These are phyloP conservation scores for Nannochloropsis oceanica DNA, from an alignment of 108 stramenopile species.

Conservation along the genomic window DNA sequence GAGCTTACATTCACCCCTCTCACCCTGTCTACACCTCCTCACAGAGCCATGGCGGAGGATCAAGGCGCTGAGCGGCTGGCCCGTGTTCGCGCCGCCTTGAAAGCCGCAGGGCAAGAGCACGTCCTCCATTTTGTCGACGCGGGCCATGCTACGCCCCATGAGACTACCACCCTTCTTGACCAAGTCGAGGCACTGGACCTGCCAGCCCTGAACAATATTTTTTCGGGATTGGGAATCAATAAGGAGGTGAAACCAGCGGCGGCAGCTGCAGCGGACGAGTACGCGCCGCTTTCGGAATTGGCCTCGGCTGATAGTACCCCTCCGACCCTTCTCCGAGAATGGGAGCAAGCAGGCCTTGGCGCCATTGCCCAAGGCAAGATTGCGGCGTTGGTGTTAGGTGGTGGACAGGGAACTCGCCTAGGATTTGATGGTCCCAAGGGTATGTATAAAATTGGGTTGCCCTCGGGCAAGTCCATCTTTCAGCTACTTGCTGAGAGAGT, in stretches of 20 bases:
- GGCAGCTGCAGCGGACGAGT: not conserved
- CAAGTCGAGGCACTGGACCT: conserved; percentile 32
- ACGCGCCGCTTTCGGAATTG: not conserved
- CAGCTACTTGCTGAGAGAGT: conserved; percentile 68
- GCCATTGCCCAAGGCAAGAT: conserved; percentile 47
- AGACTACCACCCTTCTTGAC: conserved; percentile 3
- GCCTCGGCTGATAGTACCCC: not conserved
- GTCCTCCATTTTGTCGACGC: conserved; percentile 35
- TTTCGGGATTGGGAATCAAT: conserved; percentile 10
- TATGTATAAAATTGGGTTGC: conserved; percentile 80
- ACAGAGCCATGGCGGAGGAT: not conserved
- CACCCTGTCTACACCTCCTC: too few relatives aligned
- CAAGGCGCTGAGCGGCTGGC: not conserved
- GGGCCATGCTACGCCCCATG: conserved; percentile 5
- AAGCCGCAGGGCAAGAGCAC: conserved; percentile 33
- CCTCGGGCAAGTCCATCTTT: conserved; percentile 62
- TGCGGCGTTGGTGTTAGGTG: conserved; percentile 74
- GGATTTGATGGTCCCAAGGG: conserved; percentile 91
- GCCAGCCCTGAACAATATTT: conserved; percentile 7
- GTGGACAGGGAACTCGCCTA: conserved; percentile 90
- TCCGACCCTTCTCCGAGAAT: not conserved
- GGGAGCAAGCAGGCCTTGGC: conserved; percentile 13
- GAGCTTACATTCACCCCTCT: too few relatives aligned
- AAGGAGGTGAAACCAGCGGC: not conserved
- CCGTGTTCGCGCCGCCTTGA: not conserved